phyloP scores from a whole-genome alignment of 225 moss, liverwort and hornwort genomes.

The Bryum argenteum region DNA sequence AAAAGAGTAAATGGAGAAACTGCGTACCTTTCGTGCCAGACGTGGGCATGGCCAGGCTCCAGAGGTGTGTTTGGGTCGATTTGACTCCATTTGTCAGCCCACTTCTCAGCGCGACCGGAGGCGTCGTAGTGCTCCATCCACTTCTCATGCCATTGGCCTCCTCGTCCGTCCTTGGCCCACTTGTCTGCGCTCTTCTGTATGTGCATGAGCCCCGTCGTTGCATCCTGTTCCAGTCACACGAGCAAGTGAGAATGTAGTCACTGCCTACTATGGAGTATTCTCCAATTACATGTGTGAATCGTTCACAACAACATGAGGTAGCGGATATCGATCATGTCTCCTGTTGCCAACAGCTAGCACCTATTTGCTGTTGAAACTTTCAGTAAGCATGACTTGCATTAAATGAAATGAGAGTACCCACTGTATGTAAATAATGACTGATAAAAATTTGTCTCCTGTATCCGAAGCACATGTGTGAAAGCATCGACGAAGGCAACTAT shows the following conservation, averaged over 20 bases:
- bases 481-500: too few relatives aligned
- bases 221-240: conserved; percentile 52
- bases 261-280: not conserved
- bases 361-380: not conserved
- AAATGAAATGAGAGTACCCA: too few relatives aligned
- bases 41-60: conserved; percentile 93
- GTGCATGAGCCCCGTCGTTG: conserved; percentile 68
- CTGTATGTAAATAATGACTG: too few relatives aligned
- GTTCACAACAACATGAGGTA: not conserved
- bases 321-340: not conserved
- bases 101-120: conserved; percentile 82
- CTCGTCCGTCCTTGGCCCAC: conserved; percentile 81
- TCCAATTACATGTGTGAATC: not conserved
- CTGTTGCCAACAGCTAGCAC: not conserved
- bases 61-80: conserved; percentile 68
- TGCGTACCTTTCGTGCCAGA: conserved; percentile 88
- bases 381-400: not conserved
- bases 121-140: conserved; percentile 98
- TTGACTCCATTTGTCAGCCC: conserved; percentile 98
- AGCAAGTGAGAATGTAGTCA: conserved; percentile 2
- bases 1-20: not conserved
- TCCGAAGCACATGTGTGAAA: too few relatives aligned
- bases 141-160: conserved; percentile 95
- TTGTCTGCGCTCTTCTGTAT: conserved; percentile 92
- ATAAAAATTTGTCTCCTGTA: too few relatives aligned